Evolutionary conservation across 2,329 filamentous ascomycete species (phyloP).

Genomic region (Alternaria sp.): DNA sequence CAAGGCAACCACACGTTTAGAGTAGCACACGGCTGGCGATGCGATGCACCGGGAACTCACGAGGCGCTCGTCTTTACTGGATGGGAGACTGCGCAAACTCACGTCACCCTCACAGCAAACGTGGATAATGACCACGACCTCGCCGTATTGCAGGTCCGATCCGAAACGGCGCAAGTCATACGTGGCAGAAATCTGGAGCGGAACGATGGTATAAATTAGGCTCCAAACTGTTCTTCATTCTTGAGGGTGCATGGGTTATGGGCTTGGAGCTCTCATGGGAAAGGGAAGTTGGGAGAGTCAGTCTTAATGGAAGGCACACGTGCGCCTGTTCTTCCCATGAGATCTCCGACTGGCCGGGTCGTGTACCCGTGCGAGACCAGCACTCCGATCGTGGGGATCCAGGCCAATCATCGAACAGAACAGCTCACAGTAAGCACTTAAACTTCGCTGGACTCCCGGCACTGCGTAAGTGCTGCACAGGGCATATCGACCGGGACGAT

Average conservation of each 20-base stretch:
- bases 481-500: background rate
- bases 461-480: background rate
- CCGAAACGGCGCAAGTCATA: constrained; percentile 21
- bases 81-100: constrained; percentile 23
- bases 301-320: background rate
- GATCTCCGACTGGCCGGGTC: background rate
- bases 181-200: constrained; percentile 30
- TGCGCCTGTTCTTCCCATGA: background rate
- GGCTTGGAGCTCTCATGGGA: background rate
- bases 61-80: constrained; percentile 35
- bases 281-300: background rate
- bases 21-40: constrained; percentile 32
- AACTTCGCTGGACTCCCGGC: background rate
- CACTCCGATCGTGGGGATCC: background rate
- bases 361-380: background rate
- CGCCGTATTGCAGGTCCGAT: constrained; percentile 12
- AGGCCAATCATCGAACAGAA: background rate
- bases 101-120: constrained; percentile 20
- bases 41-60: constrained; percentile 28
- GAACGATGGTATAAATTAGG: constrained; percentile 2
- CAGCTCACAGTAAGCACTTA: background rate
- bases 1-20: constrained; percentile 20
- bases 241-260: background rate
- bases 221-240: background rate
- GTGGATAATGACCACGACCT: constrained; percentile 6